Evolutionary conservation across 2,329 filamentous ascomycete species (phyloP), one percentile per base, ranked within the genome.

Genomic region (Elsinoe perseae): DNA sequence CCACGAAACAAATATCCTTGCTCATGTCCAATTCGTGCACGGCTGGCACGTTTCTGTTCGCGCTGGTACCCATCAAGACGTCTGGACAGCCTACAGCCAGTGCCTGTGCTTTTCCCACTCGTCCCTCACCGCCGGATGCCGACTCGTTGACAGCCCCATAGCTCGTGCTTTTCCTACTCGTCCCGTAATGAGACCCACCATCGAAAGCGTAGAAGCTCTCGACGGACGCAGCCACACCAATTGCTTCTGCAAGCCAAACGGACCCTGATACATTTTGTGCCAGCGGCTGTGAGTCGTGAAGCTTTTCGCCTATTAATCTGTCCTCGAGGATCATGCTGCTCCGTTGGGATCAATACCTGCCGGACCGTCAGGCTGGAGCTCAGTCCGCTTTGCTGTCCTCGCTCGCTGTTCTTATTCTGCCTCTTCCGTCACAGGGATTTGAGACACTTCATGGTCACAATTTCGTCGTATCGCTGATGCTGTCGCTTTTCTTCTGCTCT

Each of bases 161-260:
- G 48, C 48, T 38, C 28, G 44, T 50, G 44, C 44, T 50, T 30
- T 50, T 50, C 16, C 25, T 36, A 3, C 44, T 50, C 23, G 44
- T 50, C 44, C 44, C 44, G 44, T 50, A 50, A 50, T 50, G 25
- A 30, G 44, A 50, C 44, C 44, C 44, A 50, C 44, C 44, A 20
- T n/a, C 25, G 25, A 50, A 36, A 14, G 9, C n/a, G n/a, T 12
- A 36, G 32, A 36, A 32, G 44, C 44, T 32, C 44, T 50, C 21
- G 25, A 28, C 44, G 27, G 44, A 10, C 44, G 21, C 44, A 18
- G 18, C 7, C 44, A 16, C 21, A 18, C 25, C 43, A 16, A 12
- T 48, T 48, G 43, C 21, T 30, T 48, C 28, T 18, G 5, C 23
- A 48, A 48, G 43, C 43, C 44, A 30, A 50, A 30, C 27, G 44